A percentile compares a stretch with the other conserved stretches of the same genome.
These are phyloP conservation scores for Plantago major DNA, from an alignment of 257 asterid genomes.

Conservation along the genomic window DNA sequence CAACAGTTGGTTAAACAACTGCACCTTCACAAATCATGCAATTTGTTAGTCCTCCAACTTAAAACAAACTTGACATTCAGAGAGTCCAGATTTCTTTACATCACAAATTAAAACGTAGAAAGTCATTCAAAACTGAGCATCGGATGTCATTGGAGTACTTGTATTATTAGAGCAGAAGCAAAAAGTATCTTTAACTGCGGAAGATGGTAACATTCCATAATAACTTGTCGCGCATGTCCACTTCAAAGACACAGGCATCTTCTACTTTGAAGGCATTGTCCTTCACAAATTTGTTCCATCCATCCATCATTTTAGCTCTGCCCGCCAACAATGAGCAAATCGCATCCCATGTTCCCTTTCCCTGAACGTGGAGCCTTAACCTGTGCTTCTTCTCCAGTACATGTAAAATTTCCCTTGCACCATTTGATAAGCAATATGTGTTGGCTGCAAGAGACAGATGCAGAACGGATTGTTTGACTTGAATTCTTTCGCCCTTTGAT, in stretches of 20 bases:
- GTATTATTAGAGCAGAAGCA: too few species aligned
- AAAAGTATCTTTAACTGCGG: conserved; percentile 2
- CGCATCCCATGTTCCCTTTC: conserved; percentile 15
- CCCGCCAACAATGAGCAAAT: not conserved
- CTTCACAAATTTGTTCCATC: conserved; percentile 21
- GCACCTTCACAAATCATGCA: too few species aligned
- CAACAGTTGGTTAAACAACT: too few species aligned
- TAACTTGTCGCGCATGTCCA: not conserved
- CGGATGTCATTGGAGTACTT: too few species aligned
- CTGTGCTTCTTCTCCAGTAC: too few species aligned
- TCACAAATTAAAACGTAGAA: too few species aligned
- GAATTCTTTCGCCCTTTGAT: conserved; percentile 20
- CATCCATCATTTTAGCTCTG: not conserved
- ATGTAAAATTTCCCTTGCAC: too few species aligned
- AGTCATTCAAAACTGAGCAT: too few species aligned
- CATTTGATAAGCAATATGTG: not conserved
- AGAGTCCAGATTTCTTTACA: too few species aligned
- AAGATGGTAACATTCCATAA: conserved; percentile 9
- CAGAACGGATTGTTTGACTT: conserved; percentile 11
- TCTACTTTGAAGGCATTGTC: conserved; percentile 21
- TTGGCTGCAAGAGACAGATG: conserved; percentile 5
- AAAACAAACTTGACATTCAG: too few species aligned
- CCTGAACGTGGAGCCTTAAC: conserved; percentile 1
- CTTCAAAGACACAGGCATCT: conserved; percentile 23
- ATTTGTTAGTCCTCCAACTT: too few species aligned